Evolutionary conservation across 306 rosid species (phyloP), one percentile per base, ranked within the genome.

Genomic region (Pyrus betulifolia): DNA sequence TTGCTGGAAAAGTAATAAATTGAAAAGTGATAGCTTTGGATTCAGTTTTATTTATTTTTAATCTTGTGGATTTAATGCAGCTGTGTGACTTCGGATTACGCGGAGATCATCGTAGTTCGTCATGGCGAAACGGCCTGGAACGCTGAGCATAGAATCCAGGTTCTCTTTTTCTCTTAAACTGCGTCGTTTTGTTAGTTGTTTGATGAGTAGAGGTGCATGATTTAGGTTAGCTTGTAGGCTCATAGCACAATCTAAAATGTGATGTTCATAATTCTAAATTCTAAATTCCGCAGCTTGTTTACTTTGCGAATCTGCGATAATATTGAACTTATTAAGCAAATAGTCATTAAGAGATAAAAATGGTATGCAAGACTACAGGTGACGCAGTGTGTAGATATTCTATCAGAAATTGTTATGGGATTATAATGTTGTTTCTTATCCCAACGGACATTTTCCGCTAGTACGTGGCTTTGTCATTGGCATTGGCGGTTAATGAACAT

Each of bases 61-160:
- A 23, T 61, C 2, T 30, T 11, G 10, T 82, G 76, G 82, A 66
- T 69, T 71, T 45, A 40, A 52, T 76, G 70, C 76, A 91, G 96
- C 82, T 52, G 69, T 68, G 46, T 79, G 28, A 78, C 66, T 82
- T 80, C 82, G 17, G 81, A 85, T 35, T 86, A 79, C 79, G 89
- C 95, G 11, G 98, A 95, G 84, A 90, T 95, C 71, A 59, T 90
- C 51, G 95, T 90, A 7, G 84, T 95, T 10, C 96, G 97, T 70
- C 98, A 95, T 45, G 98, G 98, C 51, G 92, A 95, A 85, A 95
- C 98, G 27, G 87, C 82, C 33, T 95, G 98, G 98, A 95, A 95
- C 80, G 86, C 83, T 63, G 87, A 87, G 61, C 82, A 89, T 59
- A 89, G 89, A 83, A 80, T 90, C 74, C 98, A 95, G 96, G 98